phyloP scores from a whole-genome alignment of 352 stramenopile genomes.

The Halophytophthora polymorphica region DNA sequence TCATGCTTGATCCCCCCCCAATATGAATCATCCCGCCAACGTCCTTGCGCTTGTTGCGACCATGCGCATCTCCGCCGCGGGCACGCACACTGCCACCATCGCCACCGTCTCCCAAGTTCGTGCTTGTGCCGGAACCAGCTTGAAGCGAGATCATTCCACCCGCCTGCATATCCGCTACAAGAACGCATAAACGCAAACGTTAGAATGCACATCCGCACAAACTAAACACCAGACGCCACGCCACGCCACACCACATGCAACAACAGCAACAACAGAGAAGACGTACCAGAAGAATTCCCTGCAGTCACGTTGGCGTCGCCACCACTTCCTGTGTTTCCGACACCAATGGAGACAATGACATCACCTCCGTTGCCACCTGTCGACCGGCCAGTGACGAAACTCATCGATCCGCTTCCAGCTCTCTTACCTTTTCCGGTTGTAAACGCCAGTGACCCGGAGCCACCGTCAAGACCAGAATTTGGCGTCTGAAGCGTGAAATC shows the following conservation, averaged over 20 bases:
- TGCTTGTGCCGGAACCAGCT: conserved; percentile 52
- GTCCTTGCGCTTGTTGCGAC: conserved; percentile 35
- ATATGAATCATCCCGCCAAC: conserved; percentile 55
- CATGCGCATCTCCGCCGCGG: conserved; percentile 53
- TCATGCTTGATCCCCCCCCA: conserved; percentile 48
- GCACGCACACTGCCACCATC: conserved; percentile 57
- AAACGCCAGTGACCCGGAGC: conserved; percentile 47
- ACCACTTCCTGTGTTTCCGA: conserved; percentile 31
- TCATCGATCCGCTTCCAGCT: conserved; percentile 31
- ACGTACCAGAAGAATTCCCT: conserved; percentile 59
- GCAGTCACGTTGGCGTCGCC: conserved; percentile 63
- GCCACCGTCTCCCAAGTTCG: conserved; percentile 45
- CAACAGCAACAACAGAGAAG: conserved; percentile 1
- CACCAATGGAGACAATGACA: conserved; percentile 28
- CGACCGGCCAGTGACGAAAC: conserved; percentile 30
- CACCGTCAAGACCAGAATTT: conserved; percentile 43
- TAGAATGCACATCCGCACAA: conserved; percentile 5
- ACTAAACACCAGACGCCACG: neutral
- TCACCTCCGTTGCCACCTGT: conserved; percentile 46
- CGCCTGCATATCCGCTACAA: conserved; percentile 28
- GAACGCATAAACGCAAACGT: too few relatives aligned
- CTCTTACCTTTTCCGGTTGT: conserved; percentile 31
- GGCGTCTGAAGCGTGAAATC: conserved; percentile 55
- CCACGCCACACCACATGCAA: neutral
- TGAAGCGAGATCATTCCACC: conserved; percentile 49